Percentiles rank a stretch among this genome's conserved stretches.
phyloP scores from a whole-genome alignment of 768 basidiomycete genomes.

The Agrocybe chaxingu region DNA sequence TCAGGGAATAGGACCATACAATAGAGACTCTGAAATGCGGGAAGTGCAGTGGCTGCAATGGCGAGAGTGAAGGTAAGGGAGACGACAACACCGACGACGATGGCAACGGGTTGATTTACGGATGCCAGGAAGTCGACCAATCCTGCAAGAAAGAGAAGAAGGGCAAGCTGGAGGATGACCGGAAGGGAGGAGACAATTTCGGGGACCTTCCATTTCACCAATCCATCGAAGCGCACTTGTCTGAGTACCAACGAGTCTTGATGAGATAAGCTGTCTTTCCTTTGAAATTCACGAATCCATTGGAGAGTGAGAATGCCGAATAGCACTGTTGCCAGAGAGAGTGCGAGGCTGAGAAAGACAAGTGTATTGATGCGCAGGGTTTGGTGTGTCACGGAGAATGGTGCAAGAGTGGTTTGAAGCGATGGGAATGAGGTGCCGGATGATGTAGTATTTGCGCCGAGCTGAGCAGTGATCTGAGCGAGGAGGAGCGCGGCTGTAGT shows the following conservation, averaged over 20 bases:
- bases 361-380: constrained; percentile 12
- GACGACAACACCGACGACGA: constrained; percentile 7
- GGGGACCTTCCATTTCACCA: constrained; percentile 18
- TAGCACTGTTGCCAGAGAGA: constrained; percentile 13
- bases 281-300: constrained; percentile 19
- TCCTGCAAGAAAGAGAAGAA: constrained; percentile 21
- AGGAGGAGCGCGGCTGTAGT: not conserved
- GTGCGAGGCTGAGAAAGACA: constrained; percentile 14
- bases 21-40: constrained; percentile 7
- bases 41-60: constrained; percentile 14
- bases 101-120: constrained; percentile 11
- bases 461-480: not conserved
- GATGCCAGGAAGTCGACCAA: constrained; percentile 18
- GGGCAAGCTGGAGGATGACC: constrained; percentile 17
- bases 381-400: not conserved
- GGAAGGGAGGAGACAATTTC: constrained; percentile 17
- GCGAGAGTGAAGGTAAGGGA: constrained; percentile 8
- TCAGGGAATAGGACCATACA: not conserved
- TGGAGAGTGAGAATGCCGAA: constrained; percentile 15
- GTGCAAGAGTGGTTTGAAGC: not conserved
- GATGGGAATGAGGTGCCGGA: not conserved
- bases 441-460: not conserved
- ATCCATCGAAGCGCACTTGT: constrained; percentile 18
- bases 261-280: constrained; percentile 3
- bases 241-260: constrained; percentile 13